Percentiles rank a stretch among this genome's conserved stretches.
phyloP scores from a whole-genome alignment of 345 rosid genomes.

The Moricandia arvensis region DNA sequence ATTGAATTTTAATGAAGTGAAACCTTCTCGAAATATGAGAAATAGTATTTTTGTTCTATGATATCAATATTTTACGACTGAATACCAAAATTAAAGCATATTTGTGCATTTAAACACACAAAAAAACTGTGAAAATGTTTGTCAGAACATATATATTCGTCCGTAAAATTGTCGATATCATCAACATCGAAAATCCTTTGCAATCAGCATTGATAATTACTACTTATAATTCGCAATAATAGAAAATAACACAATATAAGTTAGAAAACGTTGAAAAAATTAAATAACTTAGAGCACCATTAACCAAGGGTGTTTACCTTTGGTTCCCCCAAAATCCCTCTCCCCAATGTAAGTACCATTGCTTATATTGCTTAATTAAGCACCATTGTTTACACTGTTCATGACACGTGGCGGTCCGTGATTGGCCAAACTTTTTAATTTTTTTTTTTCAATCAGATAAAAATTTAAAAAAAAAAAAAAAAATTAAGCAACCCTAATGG shows the following conservation, averaged over 20 bases:
- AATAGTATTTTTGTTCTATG: neutral
- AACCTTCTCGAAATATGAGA: neutral
- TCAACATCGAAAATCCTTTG: neutral
- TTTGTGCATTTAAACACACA: neutral
- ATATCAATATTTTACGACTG: neutral
- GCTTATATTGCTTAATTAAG: too few species aligned
- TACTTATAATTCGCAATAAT: neutral
- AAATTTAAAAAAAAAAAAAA: too few species aligned
- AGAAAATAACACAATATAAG: neutral
- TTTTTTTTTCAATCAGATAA: too few species aligned
- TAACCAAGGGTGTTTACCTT: too few species aligned
- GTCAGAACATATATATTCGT: neutral
- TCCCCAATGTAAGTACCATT: too few species aligned
- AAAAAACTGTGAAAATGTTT: neutral
- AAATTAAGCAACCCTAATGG: too few species aligned
- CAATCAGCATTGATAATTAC: neutral
- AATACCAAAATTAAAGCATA: neutral
- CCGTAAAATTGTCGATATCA: neutral
- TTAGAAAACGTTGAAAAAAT: neutral
- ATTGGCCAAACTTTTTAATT: too few species aligned
- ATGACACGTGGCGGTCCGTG: too few species aligned
- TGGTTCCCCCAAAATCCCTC: too few species aligned
- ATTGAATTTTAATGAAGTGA: neutral
- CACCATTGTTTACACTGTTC: too few species aligned
- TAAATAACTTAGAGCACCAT: too few species aligned